Percentiles rank a stretch among this genome's conserved stretches.
These are phyloP conservation scores for Barnettozyma californica DNA, from an alignment of 805 yeast genomes.

Conservation along the genomic window DNA sequence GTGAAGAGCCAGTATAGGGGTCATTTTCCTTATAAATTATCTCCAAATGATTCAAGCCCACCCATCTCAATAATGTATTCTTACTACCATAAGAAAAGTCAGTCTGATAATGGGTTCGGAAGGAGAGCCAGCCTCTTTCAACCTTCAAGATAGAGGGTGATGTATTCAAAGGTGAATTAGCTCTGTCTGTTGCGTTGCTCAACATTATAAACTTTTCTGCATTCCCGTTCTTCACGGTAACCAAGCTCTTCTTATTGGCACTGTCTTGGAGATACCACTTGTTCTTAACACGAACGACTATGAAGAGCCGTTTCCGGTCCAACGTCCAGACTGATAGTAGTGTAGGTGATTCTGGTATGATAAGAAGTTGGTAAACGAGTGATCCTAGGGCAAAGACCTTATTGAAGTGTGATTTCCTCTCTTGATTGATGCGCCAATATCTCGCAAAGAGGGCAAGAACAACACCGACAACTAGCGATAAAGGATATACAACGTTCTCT, in stretches of 20 bases:
- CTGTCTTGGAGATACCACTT: conserved; percentile 16
- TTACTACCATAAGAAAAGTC: conserved; percentile 18
- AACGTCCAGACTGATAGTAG: conserved; percentile 22
- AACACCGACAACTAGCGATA: neutral
- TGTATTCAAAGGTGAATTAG: conserved; percentile 15
- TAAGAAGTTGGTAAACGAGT: conserved; percentile 3
- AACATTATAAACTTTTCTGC: conserved; percentile 18
- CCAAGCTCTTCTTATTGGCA: conserved; percentile 9
- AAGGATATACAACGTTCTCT: conserved; percentile 6
- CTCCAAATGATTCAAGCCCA: conserved; percentile 19
- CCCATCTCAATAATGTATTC: conserved; percentile 18
- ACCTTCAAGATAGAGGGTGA: conserved; percentile 18
- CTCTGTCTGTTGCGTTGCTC: neutral
- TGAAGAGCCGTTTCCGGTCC: conserved; percentile 20
- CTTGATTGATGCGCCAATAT: conserved; percentile 2
- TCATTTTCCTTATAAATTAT: conserved; percentile 10
- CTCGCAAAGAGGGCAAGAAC: neutral
- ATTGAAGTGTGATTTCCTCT: conserved; percentile 1
- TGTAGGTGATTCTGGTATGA: conserved; percentile 26
- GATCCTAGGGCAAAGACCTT: conserved; percentile 4
- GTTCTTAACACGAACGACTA: conserved; percentile 9
- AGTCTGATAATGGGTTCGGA: conserved; percentile 1
- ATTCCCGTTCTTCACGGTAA: conserved; percentile 14
- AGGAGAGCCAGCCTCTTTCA: conserved; percentile 4
- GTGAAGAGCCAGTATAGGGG: conserved; percentile 2